A percentile compares a stretch with the other conserved stretches of the same genome.
Evolutionary conservation across 2,329 filamentous ascomycete species (phyloP).

Genomic region (Eutypella sp.): DNA sequence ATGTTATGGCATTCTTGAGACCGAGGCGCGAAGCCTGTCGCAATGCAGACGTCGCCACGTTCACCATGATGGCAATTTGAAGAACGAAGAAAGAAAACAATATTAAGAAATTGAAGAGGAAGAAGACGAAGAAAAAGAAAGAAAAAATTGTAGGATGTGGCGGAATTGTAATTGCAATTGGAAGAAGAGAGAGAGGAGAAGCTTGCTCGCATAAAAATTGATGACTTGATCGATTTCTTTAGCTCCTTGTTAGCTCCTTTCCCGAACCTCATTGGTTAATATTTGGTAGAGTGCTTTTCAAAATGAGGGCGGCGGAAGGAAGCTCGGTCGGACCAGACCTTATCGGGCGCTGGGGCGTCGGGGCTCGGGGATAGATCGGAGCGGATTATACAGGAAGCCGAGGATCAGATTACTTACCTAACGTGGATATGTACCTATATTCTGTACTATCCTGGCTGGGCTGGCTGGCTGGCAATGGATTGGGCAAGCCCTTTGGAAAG

Average conservation of each 20-base stretch:
- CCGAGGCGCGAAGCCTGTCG: slow-evolving; percentile 67
- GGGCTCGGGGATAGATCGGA: slow-evolving; percentile 20
- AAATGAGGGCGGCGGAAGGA: not conserved
- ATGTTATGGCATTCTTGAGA: slow-evolving; percentile 35
- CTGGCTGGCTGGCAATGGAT: too few species aligned
- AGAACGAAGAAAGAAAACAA: slow-evolving; percentile 8
- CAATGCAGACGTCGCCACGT: slow-evolving; percentile 61
- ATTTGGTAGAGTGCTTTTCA: too few species aligned
- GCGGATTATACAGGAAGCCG: slow-evolving; percentile 2
- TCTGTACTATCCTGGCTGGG: too few species aligned
- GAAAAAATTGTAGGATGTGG: slow-evolving; percentile 10
- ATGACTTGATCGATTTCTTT: not conserved
- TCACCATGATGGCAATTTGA: slow-evolving; percentile 47
- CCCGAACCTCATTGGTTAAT: slow-evolving; percentile 2
- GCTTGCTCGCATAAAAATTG: not conserved
- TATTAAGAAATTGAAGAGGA: slow-evolving; percentile 4
- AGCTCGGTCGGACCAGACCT: slow-evolving; percentile 8
- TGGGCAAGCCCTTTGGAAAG: too few species aligned
- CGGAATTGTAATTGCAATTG: slow-evolving; percentile 1
- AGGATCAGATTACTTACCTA: too few species aligned
- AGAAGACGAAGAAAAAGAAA: slow-evolving; percentile 8
- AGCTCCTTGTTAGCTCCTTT: not conserved
- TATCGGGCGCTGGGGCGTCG: too few species aligned
- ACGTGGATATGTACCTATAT: too few species aligned
- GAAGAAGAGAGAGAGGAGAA: slow-evolving; percentile 18